These are phyloP conservation scores for Trichoderma semiorbis DNA, from an alignment of 2,329 filamentous ascomycete genomes.

Conservation along the genomic window DNA sequence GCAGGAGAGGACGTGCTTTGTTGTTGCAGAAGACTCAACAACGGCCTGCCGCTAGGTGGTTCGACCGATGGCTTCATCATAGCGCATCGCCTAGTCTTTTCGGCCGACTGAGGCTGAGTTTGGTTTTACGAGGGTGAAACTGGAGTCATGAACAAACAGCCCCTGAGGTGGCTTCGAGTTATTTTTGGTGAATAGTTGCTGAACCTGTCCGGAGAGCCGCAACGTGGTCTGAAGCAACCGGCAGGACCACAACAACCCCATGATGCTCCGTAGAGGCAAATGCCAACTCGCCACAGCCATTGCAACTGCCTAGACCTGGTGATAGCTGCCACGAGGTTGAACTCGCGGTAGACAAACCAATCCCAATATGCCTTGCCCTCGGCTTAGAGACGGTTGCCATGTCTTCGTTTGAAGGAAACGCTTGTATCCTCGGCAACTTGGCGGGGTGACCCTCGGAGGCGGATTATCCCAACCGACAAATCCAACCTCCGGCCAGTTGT, in stretches of 20 bases:
- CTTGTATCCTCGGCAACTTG: neutral
- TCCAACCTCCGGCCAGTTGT: neutral
- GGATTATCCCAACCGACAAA: neutral
- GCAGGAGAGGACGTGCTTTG: neutral
- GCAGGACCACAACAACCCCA: neutral
- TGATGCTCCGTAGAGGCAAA: neutral
- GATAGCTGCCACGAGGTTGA: neutral
- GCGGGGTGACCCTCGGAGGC: slow-evolving; percentile 8
- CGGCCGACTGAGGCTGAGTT: neutral
- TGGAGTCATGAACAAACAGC: neutral
- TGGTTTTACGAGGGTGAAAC: neutral
- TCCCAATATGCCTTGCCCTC: neutral
- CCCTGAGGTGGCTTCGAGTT: neutral
- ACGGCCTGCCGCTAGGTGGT: neutral
- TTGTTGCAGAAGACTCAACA: neutral
- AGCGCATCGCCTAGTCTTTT: neutral
- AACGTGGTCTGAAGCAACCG: neutral
- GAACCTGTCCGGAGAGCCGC: neutral
- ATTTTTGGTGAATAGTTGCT: neutral
- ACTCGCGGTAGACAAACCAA: neutral
- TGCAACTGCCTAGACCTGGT: too few relatives aligned
- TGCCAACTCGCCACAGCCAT: neutral
- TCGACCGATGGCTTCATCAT: neutral
- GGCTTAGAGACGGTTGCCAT: neutral
- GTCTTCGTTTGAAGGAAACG: neutral